A percentile compares a stretch with the other conserved stretches of the same genome.
Evolutionary conservation across 768 basidiomycete genomes (phyloP).

Genomic region (Tylopilus subfusipes): DNA sequence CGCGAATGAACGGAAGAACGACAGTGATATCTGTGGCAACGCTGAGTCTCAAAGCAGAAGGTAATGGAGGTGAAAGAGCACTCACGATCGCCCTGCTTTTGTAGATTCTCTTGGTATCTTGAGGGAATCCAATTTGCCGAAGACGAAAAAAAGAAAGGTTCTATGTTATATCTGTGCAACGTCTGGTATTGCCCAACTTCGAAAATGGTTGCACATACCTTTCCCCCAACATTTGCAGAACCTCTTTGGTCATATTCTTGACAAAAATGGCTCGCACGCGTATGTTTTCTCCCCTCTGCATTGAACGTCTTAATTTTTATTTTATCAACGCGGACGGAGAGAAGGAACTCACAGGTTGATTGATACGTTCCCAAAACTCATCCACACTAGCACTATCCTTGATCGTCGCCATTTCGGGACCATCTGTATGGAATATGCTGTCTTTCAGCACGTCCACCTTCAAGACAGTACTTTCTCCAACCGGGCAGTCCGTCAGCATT

Average conservation of each 20-base stretch:
- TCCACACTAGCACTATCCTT: conserved; percentile 13
- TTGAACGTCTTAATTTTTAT: background rate
- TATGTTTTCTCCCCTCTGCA: conserved; percentile 32
- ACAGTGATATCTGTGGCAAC: conserved; percentile 49
- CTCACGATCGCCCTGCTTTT: conserved; percentile 51
- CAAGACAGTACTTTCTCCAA: conserved; percentile 14
- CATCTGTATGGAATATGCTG: conserved; percentile 8
- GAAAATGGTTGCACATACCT: conserved; percentile 34
- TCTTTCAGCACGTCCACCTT: conserved; percentile 22
- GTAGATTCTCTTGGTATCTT: conserved; percentile 52
- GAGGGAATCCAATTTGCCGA: conserved; percentile 67
- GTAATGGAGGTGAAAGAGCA: conserved; percentile 27
- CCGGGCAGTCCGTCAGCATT: conserved; percentile 25
- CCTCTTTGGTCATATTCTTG: conserved; percentile 46
- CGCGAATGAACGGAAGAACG: conserved; percentile 49
- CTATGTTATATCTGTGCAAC: conserved; percentile 43
- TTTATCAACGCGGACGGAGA: background rate
- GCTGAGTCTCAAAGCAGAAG: background rate
- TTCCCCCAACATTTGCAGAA: conserved; percentile 54
- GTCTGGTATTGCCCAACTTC: background rate
- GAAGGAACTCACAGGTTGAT: conserved; percentile 32
- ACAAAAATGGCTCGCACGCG: conserved; percentile 50
- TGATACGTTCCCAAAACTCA: conserved; percentile 35
- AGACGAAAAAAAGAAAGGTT: conserved; percentile 65
- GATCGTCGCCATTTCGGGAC: background rate